Conservation (phyloP, 257 asterid genomes). For the Vinca minor region DNA sequence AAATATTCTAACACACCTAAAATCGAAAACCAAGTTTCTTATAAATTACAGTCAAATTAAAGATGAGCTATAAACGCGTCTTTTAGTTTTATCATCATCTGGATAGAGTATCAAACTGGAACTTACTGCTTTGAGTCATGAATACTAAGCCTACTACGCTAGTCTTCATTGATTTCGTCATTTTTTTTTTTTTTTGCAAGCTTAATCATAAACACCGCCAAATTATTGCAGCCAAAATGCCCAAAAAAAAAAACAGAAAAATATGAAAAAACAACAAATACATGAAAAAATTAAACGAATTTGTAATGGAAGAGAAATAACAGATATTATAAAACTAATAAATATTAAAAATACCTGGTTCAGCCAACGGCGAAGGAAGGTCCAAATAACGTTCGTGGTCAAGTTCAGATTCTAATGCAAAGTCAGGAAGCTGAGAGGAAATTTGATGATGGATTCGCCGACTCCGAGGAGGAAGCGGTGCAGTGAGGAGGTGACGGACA, state of each 20-base stretch:
- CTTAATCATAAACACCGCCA: no score
- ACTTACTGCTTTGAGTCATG: no score
- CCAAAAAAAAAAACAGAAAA: background rate
- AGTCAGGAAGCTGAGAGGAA: constrained; percentile 21
- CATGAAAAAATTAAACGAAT: no score
- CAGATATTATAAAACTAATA: background rate
- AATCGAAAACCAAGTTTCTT: no score
- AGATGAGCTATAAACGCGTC: no score
- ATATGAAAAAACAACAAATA: background rate
- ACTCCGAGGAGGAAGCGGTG: constrained; percentile 74
- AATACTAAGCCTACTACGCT: no score
- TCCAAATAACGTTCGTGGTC: constrained; percentile 78
- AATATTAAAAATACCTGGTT: constrained; percentile 38
- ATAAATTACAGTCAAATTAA: no score
- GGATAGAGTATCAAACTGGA: no score
- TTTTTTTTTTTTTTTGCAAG: no score
- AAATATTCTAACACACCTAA: no score
- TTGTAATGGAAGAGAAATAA: background rate
- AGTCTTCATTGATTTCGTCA: no score
- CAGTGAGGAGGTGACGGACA: constrained; percentile 86
- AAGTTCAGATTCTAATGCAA: constrained; percentile 42
- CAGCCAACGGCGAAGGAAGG: constrained; percentile 46
- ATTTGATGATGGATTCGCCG: constrained; percentile 30
- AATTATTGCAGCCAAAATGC: background rate
- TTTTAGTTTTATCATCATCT: no score